Conservation (phyloP, 2,329 filamentous ascomycete genomes). For the Beauveria bassiana region DNA sequence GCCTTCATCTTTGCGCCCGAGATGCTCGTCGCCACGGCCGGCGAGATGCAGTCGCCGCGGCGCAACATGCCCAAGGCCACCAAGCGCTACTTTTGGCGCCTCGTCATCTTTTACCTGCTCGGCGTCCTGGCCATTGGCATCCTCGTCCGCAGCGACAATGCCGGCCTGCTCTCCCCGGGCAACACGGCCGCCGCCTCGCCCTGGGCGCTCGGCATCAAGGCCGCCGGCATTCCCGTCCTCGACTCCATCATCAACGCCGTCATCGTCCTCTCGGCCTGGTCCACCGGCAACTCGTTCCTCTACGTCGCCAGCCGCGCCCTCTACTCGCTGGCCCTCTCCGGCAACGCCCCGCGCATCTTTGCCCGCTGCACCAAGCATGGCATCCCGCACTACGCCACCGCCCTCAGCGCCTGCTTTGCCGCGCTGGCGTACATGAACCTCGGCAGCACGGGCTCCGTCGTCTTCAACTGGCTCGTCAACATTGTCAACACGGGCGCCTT, state of each 20-base stretch:
- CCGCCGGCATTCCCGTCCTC: slow-evolving; percentile 35
- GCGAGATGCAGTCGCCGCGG: slow-evolving; percentile 25
- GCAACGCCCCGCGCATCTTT: slow-evolving; percentile 33
- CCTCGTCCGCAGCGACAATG: slow-evolving; percentile 22
- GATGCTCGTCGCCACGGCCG: slow-evolving; percentile 22
- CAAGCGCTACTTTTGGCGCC: slow-evolving; percentile 21
- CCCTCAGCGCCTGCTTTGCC: slow-evolving; percentile 28
- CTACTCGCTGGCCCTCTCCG: slow-evolving; percentile 34
- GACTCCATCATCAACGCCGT: slow-evolving; percentile 45
- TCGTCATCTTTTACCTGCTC: slow-evolving; percentile 20
- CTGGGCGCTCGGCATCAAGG: slow-evolving; percentile 45
- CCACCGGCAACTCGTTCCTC: slow-evolving; percentile 47
- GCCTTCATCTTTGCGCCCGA: slow-evolving; percentile 22
- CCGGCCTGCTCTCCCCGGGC: slow-evolving; percentile 25
- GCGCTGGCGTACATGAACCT: slow-evolving; percentile 56
- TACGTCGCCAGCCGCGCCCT: slow-evolving; percentile 39
- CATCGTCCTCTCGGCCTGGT: slow-evolving; percentile 48
- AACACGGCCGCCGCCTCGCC: slow-evolving; percentile 36
- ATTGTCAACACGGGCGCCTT: slow-evolving; percentile 43
- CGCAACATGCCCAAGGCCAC: slow-evolving; percentile 25
- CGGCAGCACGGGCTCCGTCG: slow-evolving; percentile 45
- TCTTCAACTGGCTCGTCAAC: slow-evolving; percentile 52
- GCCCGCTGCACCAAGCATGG: slow-evolving; percentile 18
- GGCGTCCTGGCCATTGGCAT: slow-evolving; percentile 24
- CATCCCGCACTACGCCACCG: slow-evolving; percentile 18